A percentile compares a stretch with the other conserved stretches of the same genome.
Conservation (phyloP, 768 basidiomycete species). For the Rhodotorula diobovata region DNA sequence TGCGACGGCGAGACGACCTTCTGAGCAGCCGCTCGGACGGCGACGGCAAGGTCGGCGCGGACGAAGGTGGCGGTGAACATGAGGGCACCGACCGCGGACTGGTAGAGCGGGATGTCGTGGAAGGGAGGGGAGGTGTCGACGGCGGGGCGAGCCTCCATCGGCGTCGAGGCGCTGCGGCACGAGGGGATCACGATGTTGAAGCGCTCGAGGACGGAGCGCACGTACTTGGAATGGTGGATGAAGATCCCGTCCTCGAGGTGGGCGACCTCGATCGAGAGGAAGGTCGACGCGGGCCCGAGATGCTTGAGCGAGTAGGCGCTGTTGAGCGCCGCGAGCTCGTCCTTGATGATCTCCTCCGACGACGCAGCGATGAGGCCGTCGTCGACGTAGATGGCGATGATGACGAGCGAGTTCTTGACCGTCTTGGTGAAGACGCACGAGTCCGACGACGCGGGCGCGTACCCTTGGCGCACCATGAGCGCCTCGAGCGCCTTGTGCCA, state of each 20-base stretch:
- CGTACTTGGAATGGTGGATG: constrained; percentile 1
- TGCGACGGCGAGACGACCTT: not conserved
- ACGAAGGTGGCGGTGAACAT: not conserved
- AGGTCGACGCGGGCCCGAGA: not conserved
- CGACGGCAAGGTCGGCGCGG: not conserved
- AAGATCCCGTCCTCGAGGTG: not conserved
- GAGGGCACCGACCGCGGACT: not conserved
- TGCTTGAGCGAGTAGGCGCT: constrained; percentile 23
- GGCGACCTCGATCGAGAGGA: constrained; percentile 1
- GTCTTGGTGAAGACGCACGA: not conserved
- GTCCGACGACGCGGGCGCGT: not conserved
- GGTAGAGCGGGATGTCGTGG: not conserved
- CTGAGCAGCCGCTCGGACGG: not conserved
- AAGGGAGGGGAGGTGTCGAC: not conserved
- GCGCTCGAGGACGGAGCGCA: not conserved
- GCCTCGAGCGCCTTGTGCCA: constrained; percentile 1
- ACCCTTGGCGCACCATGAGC: not conserved
- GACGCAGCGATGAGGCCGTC: not conserved
- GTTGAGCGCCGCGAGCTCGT: constrained; percentile 37
- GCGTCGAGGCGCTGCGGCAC: not conserved
- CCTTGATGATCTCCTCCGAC: not conserved
- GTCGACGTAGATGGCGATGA: constrained; percentile 10
- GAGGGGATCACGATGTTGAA: not conserved
- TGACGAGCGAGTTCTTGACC: not conserved
- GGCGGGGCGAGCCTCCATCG: not conserved